A percentile compares a stretch with the other conserved stretches of the same genome.
Evolutionary conservation across 1,139 yeast species (phyloP).

Genomic region (Tardiomyces digboiensis): DNA sequence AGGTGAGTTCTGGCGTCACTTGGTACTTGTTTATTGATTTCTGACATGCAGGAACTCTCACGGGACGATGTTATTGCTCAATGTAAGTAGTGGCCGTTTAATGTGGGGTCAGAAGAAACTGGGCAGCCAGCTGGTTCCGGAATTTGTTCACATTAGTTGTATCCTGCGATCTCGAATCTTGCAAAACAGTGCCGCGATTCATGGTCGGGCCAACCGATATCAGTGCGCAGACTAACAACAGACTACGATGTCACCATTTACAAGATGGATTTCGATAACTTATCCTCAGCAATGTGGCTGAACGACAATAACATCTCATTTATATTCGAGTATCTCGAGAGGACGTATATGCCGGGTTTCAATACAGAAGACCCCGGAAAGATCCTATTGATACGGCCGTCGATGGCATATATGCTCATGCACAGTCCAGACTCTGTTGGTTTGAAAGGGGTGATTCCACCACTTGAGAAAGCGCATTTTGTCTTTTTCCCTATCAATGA

Average conservation of each 20-base stretch:
- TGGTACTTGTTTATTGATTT: background rate
- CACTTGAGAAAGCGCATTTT: conserved; percentile 31
- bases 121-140: too few relatives aligned
- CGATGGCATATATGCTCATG: conserved; percentile 31
- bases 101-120: too few relatives aligned
- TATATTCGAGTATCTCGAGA: conserved; percentile 48
- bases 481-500: conserved; percentile 46
- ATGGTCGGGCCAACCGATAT: too few relatives aligned
- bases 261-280: conserved; percentile 36
- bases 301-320: conserved; percentile 63
- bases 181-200: too few relatives aligned
- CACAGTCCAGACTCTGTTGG: conserved; percentile 19
- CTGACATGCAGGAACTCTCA: background rate
- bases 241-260: conserved; percentile 36
- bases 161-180: too few relatives aligned
- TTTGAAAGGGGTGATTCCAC: conserved; percentile 35
- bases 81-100: background rate
- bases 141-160: too few relatives aligned
- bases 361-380: conserved; percentile 7
- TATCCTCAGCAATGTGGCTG: conserved; percentile 55
- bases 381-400: conserved; percentile 30
- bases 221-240: too few relatives aligned
- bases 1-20: background rate
- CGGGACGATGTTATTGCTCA: background rate
- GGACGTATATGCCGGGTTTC: background rate